Conservation (phyloP, 805 yeast genomes). For the Candida taoyuanica region DNA sequence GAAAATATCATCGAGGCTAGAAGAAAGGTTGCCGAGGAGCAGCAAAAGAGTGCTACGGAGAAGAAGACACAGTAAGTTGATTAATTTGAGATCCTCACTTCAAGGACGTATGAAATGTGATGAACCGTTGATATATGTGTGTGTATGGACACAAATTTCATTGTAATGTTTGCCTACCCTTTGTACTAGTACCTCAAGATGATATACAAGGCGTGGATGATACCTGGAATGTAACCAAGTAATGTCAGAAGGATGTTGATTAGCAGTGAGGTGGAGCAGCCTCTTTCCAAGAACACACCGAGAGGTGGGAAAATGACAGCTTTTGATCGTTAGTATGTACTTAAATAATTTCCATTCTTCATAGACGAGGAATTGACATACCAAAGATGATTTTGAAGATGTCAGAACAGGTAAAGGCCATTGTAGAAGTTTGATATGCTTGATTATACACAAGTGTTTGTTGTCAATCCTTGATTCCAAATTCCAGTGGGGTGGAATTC, state of each 20-base stretch:
- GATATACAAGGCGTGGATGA: slow-evolving; percentile 55
- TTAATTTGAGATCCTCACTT: too few relatives aligned
- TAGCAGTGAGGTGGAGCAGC: slow-evolving; percentile 34
- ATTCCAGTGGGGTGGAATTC: too few relatives aligned
- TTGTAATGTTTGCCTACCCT: not conserved
- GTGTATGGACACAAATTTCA: too few relatives aligned
- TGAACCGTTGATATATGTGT: not conserved
- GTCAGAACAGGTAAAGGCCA: slow-evolving; percentile 48
- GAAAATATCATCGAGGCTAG: slow-evolving; percentile 27
- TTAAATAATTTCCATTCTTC: slow-evolving; percentile 2
- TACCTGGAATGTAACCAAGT: slow-evolving; percentile 71
- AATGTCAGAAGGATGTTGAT: slow-evolving; percentile 55
- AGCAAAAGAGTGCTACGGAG: slow-evolving; percentile 6
- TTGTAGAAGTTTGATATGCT: slow-evolving; percentile 19
- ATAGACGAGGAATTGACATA: too few relatives aligned
- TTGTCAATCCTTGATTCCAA: too few relatives aligned
- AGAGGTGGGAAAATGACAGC: slow-evolving; percentile 53
- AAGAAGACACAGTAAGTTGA: slow-evolving; percentile 14
- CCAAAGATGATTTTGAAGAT: slow-evolving; percentile 40
- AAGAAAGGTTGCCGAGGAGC: slow-evolving; percentile 9
- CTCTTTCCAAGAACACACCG: slow-evolving; percentile 53
- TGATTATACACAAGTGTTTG: too few relatives aligned
- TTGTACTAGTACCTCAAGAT: slow-evolving; percentile 29
- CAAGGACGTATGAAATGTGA: not conserved
- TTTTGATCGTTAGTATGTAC: too few relatives aligned